Base-by-base conservation (phyloP, 306 rosid genomes). In the Citrullus amarus region DNA sequence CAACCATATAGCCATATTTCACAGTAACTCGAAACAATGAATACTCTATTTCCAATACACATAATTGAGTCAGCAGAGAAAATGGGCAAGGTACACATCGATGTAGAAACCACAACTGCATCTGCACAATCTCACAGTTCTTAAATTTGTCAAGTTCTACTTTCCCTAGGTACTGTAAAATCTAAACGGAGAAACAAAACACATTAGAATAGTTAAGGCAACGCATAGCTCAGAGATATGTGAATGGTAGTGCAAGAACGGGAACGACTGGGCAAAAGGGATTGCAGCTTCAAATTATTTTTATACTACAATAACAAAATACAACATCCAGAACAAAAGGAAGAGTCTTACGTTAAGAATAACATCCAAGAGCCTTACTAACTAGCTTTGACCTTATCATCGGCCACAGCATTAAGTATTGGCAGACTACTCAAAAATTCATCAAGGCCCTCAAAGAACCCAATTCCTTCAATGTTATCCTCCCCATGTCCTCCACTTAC, bases 371-470 rank as follows among this genome's bases (percentile, higher is more conserved):
- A 51, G 78, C 61, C 61, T 30, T 53, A 85, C 89, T 90, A 87
- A 78, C 88, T 87, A 80, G 89, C 87, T 87, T 92, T 92, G 75
- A 88, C 96, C 90, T 91, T 95, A 65, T 91, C 97, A 79, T 93
- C 96, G 6, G 84, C 91, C 72, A 88, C 98, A 65, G 80, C 98
- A 87, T 91, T 92, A 46, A 95, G 96, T 77, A 95, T 87, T 6
- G 98, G 98, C 67, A 95, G 91, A 84, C 96, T 92, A 77, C 82
- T 92, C 38, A 95, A 86, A 83, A 92, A 95, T 86, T 95, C 98
- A 75, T 95, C 98, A 75, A 95, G 97, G 68, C 97, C 98, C 79
- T 95, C 98, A 75, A 95, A 95, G 85, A 92, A 92, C n/a, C 83
- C 86, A 82, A 82, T 91, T 56, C 97, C 97, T 83, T 92, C 96